phyloP scores from a whole-genome alignment of 2,329 filamentous ascomycete species.

The Fusarium mangiferae region DNA sequence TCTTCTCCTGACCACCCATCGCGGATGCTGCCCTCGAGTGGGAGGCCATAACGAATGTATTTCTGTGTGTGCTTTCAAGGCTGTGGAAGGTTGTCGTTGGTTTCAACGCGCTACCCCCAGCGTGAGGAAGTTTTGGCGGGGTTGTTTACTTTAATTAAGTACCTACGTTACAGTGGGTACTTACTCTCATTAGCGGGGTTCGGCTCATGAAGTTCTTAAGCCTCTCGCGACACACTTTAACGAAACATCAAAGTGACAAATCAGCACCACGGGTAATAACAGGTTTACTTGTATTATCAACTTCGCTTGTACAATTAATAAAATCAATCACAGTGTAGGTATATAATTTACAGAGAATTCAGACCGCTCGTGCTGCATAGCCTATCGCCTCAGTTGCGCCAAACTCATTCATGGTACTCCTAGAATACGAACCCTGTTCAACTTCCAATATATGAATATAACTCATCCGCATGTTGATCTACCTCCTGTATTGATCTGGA shows the following conservation, averaged over 20 bases:
- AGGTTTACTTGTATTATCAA: background rate
- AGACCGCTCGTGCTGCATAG: background rate
- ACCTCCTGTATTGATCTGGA: constrained; percentile 58
- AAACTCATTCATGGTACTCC: background rate
- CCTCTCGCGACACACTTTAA: background rate
- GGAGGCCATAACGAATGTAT: constrained; percentile 45
- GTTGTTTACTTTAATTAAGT: constrained; percentile 17
- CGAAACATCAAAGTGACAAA: background rate
- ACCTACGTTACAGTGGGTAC: background rate
- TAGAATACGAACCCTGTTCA: background rate
- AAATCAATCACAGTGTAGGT: background rate
- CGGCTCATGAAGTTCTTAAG: background rate
- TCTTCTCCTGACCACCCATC: constrained; percentile 55
- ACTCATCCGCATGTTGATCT: constrained; percentile 9
- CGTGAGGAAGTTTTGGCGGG: constrained; percentile 25
- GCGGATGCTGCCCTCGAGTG: constrained; percentile 44
- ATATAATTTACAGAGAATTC: background rate
- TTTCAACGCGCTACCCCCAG: constrained; percentile 13
- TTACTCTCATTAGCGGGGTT: constrained; percentile 12
- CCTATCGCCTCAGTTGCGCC: constrained; percentile 3
- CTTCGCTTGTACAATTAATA: background rate
- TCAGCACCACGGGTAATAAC: background rate
- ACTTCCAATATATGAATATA: background rate
- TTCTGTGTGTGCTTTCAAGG: background rate
- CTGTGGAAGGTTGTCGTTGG: constrained; percentile 6